Evolutionary conservation across 805 yeast species (phyloP).

Genomic region (Nakazawaea anatomiae): DNA sequence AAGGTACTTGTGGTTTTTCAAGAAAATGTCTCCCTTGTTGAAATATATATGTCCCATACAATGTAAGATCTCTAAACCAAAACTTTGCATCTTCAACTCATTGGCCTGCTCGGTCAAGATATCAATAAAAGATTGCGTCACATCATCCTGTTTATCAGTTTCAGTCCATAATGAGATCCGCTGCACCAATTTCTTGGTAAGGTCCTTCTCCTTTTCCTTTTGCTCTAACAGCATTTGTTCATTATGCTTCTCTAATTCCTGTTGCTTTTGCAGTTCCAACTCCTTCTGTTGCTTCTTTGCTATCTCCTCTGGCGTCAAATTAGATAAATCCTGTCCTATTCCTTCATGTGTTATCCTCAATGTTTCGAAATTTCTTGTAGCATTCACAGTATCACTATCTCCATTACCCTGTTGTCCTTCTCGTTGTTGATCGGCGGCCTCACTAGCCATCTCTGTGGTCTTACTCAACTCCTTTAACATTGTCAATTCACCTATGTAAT

Average conservation of each 20-base stretch:
- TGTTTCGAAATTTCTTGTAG: background rate
- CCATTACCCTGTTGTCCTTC: constrained; percentile 6
- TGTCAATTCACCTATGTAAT: constrained; percentile 75
- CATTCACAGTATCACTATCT: background rate
- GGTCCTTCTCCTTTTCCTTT: constrained; percentile 45
- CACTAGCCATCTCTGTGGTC: constrained; percentile 43
- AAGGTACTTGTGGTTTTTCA: constrained; percentile 72
- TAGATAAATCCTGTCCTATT: constrained; percentile 15
- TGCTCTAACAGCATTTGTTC: constrained; percentile 65
- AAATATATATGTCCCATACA: constrained; percentile 77
- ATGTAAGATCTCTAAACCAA: constrained; percentile 84
- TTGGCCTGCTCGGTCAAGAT: constrained; percentile 62
- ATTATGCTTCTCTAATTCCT: constrained; percentile 60
- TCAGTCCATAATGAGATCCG: constrained; percentile 44
- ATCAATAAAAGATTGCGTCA: constrained; percentile 47
- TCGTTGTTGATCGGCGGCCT: constrained; percentile 24
- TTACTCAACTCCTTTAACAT: constrained; percentile 58
- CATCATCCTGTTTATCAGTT: constrained; percentile 56
- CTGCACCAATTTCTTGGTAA: constrained; percentile 41
- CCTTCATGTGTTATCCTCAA: constrained; percentile 16
- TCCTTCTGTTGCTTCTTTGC: constrained; percentile 22
- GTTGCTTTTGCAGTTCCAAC: constrained; percentile 33
- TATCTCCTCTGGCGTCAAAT: constrained; percentile 19
- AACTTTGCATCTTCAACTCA: constrained; percentile 87
- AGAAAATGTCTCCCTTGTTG: constrained; percentile 65